Conservation (phyloP, 2,329 filamentous ascomycete genomes). For the Nothopassalora personata region DNA sequence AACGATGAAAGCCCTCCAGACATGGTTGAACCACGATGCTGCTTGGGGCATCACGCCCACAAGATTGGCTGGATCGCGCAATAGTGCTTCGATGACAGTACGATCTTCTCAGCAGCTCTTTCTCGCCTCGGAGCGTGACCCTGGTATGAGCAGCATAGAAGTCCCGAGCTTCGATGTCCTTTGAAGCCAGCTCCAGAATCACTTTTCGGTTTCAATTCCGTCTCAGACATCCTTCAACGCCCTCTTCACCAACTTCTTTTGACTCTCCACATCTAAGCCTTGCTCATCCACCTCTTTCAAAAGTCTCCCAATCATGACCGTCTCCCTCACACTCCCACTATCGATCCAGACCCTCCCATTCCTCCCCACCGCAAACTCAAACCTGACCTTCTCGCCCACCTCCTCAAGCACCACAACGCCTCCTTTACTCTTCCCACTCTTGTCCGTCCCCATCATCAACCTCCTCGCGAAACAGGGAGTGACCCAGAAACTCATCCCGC, state of each 20-base stretch:
- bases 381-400: conserved; percentile 74
- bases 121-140: neutral
- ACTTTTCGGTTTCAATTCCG: neutral
- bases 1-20: neutral
- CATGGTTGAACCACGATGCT: neutral
- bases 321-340: conserved; percentile 65
- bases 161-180: neutral
- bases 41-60: neutral
- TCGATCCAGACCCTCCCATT: conserved; percentile 93
- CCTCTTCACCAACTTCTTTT: conserved; percentile 65
- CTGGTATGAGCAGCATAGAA: neutral
- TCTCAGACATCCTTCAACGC: conserved; percentile 53
- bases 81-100: neutral
- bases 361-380: conserved; percentile 88
- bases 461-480: conserved; percentile 77
- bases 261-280: conserved; percentile 57
- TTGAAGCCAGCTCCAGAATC: neutral
- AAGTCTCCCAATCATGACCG: conserved; percentile 72
- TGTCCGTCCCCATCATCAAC: conserved; percentile 57
- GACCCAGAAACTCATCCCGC: conserved; percentile 80
- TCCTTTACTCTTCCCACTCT: conserved; percentile 43
- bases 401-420: conserved; percentile 72
- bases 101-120: neutral
- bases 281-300: conserved; percentile 72
- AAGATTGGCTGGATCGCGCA: neutral